phyloP scores from a whole-genome alignment of 2,329 filamentous ascomycete genomes.

The Arthroderma uncinatum region DNA sequence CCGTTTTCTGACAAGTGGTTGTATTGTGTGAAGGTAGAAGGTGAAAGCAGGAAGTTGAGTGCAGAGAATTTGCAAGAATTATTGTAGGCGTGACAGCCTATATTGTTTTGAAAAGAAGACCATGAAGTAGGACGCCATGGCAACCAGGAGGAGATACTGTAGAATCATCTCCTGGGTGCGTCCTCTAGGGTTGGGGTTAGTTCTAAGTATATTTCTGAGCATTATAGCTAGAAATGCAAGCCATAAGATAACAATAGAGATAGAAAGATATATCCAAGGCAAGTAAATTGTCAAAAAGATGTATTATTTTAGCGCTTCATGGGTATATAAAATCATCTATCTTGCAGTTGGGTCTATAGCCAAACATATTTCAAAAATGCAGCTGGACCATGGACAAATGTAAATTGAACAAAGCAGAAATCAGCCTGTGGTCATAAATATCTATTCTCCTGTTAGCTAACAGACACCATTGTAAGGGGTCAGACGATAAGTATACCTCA shows the following conservation, averaged over 20 bases:
- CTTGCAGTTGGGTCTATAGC: not conserved
- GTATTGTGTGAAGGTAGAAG: not conserved
- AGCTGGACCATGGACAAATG: not conserved
- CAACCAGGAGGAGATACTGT: not conserved
- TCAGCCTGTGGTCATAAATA: conserved; percentile 27
- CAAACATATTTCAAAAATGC: not conserved
- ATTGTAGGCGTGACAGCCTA: not conserved
- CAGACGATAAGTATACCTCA: conserved; percentile 49
- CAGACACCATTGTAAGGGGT: not conserved
- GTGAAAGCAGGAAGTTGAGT: not conserved
- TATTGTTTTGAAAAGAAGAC: not conserved
- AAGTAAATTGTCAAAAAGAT: not conserved
- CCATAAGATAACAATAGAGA: not conserved
- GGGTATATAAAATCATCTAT: conserved; percentile 3
- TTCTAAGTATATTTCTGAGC: not conserved
- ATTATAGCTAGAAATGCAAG: no score
- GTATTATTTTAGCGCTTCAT: not conserved
- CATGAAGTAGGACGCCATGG: not conserved
- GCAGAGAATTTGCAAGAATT: not conserved
- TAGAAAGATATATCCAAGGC: not conserved
- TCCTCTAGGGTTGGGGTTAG: not conserved
- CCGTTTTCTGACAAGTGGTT: not conserved
- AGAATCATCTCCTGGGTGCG: not conserved
- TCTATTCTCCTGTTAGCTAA: conserved; percentile 18
- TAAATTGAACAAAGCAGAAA: not conserved